phyloP scores from a whole-genome alignment of 257 asterid species.

The Solanum chiquidenum region DNA sequence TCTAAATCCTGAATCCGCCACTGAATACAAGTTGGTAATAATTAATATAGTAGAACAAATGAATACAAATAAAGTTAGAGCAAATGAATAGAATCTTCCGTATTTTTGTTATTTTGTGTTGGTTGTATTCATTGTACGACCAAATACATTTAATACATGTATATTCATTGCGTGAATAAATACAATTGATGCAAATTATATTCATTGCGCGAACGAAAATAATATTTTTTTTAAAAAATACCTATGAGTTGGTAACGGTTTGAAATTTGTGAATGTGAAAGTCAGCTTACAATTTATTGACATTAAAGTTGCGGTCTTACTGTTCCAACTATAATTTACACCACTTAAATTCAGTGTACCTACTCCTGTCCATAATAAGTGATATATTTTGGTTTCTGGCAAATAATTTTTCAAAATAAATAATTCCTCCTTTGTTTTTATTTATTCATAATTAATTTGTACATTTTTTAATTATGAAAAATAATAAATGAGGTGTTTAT shows the following conservation, averaged over 20 bases:
- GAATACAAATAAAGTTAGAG: background rate
- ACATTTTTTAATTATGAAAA: too few relatives aligned
- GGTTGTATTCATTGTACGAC: background rate
- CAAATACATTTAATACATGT: background rate
- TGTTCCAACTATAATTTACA: background rate
- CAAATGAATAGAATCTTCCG: background rate
- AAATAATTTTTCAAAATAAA: background rate
- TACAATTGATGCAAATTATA: background rate
- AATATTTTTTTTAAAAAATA: too few relatives aligned
- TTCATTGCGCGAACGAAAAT: too few relatives aligned
- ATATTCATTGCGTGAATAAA: too few relatives aligned
- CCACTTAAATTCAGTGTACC: background rate
- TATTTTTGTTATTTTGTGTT: background rate
- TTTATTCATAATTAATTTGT: too few relatives aligned
- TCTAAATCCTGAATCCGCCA: too few relatives aligned
- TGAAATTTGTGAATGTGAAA: background rate
- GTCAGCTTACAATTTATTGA: background rate
- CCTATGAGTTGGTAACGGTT: background rate
- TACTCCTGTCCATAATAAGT: background rate
- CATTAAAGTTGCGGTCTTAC: background rate
- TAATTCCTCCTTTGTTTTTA: background rate
- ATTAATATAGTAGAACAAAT: background rate
- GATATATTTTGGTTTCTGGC: background rate
- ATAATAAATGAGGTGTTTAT: background rate
- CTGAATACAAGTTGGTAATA: background rate